Percentiles rank a stretch among this genome's conserved stretches.
Evolutionary conservation across 2,329 filamentous ascomycete species (phyloP).

Genomic region (Dryadomyces quercus-mongolicae): DNA sequence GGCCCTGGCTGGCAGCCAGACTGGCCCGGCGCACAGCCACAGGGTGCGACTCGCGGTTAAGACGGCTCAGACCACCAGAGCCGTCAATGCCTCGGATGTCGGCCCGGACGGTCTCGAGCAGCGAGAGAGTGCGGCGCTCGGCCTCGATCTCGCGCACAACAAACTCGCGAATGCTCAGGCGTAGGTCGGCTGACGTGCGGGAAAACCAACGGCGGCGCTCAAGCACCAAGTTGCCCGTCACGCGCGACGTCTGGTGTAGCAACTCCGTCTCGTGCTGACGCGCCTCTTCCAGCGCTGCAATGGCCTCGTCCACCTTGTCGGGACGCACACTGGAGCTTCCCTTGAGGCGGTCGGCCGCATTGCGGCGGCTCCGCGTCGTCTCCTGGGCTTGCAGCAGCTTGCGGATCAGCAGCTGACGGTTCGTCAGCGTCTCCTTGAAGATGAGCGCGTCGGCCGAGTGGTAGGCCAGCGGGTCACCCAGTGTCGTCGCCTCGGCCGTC

Average conservation of each 20-base stretch:
- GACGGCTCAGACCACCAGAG: conserved; percentile 75
- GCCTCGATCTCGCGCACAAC: conserved; percentile 91
- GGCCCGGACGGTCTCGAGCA: conserved; percentile 84
- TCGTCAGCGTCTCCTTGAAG: conserved; percentile 95
- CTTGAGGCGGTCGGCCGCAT: conserved; percentile 80
- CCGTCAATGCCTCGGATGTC: conserved; percentile 90
- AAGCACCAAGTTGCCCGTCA: conserved; percentile 76
- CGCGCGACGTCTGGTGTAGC: conserved; percentile 72
- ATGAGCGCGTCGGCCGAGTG: conserved; percentile 94
- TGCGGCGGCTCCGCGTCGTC: conserved; percentile 66
- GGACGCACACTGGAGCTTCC: conserved; percentile 73
- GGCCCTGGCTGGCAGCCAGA: conserved; percentile 79
- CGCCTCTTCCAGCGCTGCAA: conserved; percentile 78
- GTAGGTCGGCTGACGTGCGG: conserved; percentile 72
- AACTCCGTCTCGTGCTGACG: conserved; percentile 70
- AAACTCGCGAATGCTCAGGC: conserved; percentile 77
- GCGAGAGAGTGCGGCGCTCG: conserved; percentile 80
- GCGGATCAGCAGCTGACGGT: conserved; percentile 89
- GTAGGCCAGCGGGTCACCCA: conserved; percentile 88
- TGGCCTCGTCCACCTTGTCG: conserved; percentile 98
- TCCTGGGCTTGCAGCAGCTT: conserved; percentile 90
- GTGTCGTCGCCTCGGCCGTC: conserved; percentile 87
- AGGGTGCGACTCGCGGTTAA: conserved; percentile 83
- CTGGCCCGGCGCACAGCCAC: conserved; percentile 53
- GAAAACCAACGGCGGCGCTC: conserved; percentile 89